These are phyloP conservation scores for Botrytis porri DNA, from an alignment of 2,329 filamentous ascomycete genomes.

Conservation along the genomic window DNA sequence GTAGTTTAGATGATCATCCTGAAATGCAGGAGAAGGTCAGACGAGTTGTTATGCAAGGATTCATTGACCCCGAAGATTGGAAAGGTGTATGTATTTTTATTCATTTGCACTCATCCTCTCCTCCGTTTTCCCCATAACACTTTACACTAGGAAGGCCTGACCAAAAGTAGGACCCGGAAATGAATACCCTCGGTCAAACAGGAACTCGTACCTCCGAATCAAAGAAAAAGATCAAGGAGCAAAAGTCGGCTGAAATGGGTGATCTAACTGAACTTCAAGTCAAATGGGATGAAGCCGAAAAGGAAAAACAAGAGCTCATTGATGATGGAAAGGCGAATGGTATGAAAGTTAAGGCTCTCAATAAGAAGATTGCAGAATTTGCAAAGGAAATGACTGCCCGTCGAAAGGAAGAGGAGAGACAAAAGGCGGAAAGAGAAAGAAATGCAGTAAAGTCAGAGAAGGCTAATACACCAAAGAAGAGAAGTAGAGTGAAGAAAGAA, in stretches of 20 bases:
- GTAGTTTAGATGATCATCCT: conserved; percentile 42
- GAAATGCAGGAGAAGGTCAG: conserved; percentile 72
- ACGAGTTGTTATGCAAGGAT: conserved; percentile 69
- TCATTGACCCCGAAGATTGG: conserved; percentile 84
- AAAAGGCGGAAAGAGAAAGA: not conserved
- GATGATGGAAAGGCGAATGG: conserved; percentile 18
- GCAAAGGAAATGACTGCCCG: not conserved
- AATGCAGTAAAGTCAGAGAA: not conserved
- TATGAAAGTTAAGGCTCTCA: conserved; percentile 34
- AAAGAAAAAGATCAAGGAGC: conserved; percentile 30
- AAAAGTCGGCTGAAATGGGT: conserved; percentile 22
- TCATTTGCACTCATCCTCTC: not conserved
- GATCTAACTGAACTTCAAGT: conserved; percentile 25
- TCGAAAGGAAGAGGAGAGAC: conserved; percentile 8
- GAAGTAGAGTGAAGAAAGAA: conserved; percentile 15
- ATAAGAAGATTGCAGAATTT: conserved; percentile 29
- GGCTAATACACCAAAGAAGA: conserved; percentile 26
- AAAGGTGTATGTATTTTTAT: conserved; percentile 64
- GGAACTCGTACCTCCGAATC: conserved; percentile 30
- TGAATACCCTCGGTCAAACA: conserved; percentile 36
- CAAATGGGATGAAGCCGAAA: conserved; percentile 18
- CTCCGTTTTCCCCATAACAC: not conserved
- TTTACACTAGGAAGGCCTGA: not conserved
- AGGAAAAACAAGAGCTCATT: not conserved
- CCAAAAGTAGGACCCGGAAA: conserved; percentile 36